Percentiles rank a stretch among this genome's conserved stretches.
phyloP scores from a whole-genome alignment of 1,284 basidiomycete species.

The Meira miltonrushii region DNA sequence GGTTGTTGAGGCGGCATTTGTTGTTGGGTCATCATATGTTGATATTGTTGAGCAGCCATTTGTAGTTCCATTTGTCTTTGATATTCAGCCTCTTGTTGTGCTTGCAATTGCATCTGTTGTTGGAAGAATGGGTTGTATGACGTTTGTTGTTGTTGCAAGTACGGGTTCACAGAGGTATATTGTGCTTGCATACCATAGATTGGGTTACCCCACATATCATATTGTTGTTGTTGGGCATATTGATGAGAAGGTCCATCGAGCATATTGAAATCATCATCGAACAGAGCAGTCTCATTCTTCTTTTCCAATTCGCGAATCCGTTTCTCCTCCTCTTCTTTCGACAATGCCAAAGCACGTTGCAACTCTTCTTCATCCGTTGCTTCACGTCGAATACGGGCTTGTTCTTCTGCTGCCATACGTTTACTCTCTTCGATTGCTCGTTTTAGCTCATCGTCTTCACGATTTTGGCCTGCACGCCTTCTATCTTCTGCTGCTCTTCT shows the following conservation, averaged over 20 bases:
- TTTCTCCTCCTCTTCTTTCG: conserved; percentile 68
- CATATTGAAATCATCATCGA: conserved; percentile 62
- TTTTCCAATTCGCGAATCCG: conserved; percentile 60
- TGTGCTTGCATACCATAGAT: conserved; percentile 55
- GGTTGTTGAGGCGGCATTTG: conserved; percentile 23
- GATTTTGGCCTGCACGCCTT: conserved; percentile 21
- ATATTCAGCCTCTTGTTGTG: conserved; percentile 55
- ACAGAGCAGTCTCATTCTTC: conserved; percentile 69
- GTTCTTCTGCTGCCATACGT: conserved; percentile 49
- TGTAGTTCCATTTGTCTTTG: conserved; percentile 53
- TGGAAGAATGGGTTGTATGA: conserved; percentile 46
- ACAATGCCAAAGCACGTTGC: conserved; percentile 70
- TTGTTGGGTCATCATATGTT: conserved; percentile 54
- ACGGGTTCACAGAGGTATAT: conserved; percentile 58
- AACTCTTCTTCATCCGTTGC: conserved; percentile 66
- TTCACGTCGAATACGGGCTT: conserved; percentile 40
- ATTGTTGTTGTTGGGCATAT: conserved; percentile 33
- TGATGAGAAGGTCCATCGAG: conserved; percentile 25
- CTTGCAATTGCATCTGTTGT: conserved; percentile 63
- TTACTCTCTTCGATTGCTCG: conserved; percentile 56
- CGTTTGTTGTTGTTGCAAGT: conserved; percentile 56
- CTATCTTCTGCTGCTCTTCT: conserved; percentile 69
- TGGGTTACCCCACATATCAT: conserved; percentile 43
- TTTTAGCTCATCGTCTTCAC: conserved; percentile 59
- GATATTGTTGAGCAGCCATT: conserved; percentile 53